Conservation (phyloP, 768 basidiomycete species). For the Rhodocollybia butyracea region DNA sequence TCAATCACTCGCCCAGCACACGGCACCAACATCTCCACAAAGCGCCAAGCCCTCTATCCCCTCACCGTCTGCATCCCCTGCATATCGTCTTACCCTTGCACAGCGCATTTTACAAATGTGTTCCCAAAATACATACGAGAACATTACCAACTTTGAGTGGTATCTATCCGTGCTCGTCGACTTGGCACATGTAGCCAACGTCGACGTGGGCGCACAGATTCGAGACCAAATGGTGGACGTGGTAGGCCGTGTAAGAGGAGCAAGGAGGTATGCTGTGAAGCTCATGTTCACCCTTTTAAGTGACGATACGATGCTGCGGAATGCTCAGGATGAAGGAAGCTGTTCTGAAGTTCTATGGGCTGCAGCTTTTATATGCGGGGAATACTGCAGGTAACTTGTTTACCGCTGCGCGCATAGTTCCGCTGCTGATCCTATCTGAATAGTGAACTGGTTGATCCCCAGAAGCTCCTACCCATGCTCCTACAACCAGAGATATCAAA, state of each 20-base stretch:
- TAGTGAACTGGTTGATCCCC: conserved; percentile 79
- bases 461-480: conserved; percentile 68
- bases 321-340: conserved; percentile 64
- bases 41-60: conserved; percentile 28
- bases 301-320: conserved; percentile 72
- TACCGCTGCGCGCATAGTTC: background rate
- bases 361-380: conserved; percentile 95
- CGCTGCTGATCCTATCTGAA: background rate
- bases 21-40: conserved; percentile 30
- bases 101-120: conserved; percentile 85
- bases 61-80: conserved; percentile 67
- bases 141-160: conserved; percentile 95
- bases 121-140: conserved; percentile 78
- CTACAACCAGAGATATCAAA: conserved; percentile 55
- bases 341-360: conserved; percentile 90
- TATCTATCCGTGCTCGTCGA: conserved; percentile 94
- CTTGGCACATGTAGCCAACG: conserved; percentile 82
- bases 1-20: conserved; percentile 49
- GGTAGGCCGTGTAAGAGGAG: conserved; percentile 73
- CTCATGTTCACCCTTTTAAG: conserved; percentile 78
- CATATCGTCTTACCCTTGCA: conserved; percentile 83
- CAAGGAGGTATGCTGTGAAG: conserved; percentile 76
- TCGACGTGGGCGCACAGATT: conserved; percentile 73
- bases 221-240: conserved; percentile 86
- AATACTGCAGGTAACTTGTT: conserved; percentile 77